Percentiles rank a stretch among this genome's conserved stretches.
phyloP scores from a whole-genome alignment of 2,329 filamentous ascomycete genomes.

The Talaromyces funiculosus region DNA sequence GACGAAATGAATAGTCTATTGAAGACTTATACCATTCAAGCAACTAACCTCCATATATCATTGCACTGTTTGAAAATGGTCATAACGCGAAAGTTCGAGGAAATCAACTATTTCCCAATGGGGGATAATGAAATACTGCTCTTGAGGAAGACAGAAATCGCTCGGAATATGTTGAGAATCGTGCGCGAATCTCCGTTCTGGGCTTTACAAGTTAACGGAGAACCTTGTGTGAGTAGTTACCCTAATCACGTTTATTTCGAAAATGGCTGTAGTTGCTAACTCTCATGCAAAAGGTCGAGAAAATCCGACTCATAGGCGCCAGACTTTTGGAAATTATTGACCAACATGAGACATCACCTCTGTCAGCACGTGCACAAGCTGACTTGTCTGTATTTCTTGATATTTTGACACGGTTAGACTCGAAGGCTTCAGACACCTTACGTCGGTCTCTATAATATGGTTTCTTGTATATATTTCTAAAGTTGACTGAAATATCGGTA shows the following conservation, averaged over 20 bases:
- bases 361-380: constrained; percentile 33
- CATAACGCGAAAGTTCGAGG: constrained; percentile 26
- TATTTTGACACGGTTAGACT: background rate
- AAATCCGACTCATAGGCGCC: constrained; percentile 9
- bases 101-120: constrained; percentile 10
- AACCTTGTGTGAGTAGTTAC: constrained; percentile 5
- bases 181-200: constrained; percentile 41
- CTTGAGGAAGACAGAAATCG: constrained; percentile 39
- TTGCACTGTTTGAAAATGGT: constrained; percentile 39
- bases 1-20: background rate
- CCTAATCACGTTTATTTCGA: background rate
- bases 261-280: background rate
- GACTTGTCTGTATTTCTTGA: background rate
- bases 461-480: background rate
- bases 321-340: constrained; percentile 20
- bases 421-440: background rate
- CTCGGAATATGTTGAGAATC: constrained; percentile 38
- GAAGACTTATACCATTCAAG: constrained; percentile 35
- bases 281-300: constrained; percentile 5
- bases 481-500: background rate
- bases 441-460: background rate
- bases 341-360: constrained; percentile 30
- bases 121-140: constrained; percentile 16
- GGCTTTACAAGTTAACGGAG: constrained; percentile 15
- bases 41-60: constrained; percentile 31